phyloP scores from a whole-genome alignment of 169 alveolate genomes.

The Fabrea salina region DNA sequence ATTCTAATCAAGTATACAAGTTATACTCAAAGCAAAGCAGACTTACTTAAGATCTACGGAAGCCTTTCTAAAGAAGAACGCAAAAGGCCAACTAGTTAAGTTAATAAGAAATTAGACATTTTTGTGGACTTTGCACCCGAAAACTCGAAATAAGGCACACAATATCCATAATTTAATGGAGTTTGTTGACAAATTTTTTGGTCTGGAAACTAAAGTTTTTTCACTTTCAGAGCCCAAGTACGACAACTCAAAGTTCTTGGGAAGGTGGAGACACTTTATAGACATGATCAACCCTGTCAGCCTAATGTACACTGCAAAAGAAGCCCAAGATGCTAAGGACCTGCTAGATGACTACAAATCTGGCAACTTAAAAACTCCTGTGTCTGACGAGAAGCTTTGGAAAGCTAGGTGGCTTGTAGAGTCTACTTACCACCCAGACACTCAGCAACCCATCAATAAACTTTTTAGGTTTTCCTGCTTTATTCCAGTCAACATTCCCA shows the following conservation, averaged over 20 bases:
- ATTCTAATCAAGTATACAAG: no score
- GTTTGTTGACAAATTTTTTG: constrained; percentile 1
- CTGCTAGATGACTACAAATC: background rate
- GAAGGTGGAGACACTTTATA: constrained; percentile 4
- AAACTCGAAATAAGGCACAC: background rate
- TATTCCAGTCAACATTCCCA: constrained; percentile 46
- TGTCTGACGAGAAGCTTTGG: constrained; percentile 4
- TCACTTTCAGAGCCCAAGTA: constrained; percentile 10
- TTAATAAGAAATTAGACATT: no score
- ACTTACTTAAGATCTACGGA: no score
- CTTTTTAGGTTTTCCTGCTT: constrained; percentile 41
- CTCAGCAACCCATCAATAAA: constrained; percentile 1
- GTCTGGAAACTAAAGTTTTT: background rate
- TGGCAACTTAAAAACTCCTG: background rate
- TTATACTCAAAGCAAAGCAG: no score
- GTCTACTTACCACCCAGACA: constrained; percentile 32
- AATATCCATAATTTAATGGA: constrained; percentile 6
- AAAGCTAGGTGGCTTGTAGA: background rate
- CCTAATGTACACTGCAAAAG: background rate
- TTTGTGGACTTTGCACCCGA: no score
- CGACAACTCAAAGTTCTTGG: constrained; percentile 2
- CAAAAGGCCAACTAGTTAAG: no score
- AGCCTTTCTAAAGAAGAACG: no score
- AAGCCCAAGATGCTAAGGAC: constrained; percentile 1
- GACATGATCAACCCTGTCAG: background rate